phyloP scores from a whole-genome alignment of 306 rosid genomes.

The Lotus japonicus region DNA sequence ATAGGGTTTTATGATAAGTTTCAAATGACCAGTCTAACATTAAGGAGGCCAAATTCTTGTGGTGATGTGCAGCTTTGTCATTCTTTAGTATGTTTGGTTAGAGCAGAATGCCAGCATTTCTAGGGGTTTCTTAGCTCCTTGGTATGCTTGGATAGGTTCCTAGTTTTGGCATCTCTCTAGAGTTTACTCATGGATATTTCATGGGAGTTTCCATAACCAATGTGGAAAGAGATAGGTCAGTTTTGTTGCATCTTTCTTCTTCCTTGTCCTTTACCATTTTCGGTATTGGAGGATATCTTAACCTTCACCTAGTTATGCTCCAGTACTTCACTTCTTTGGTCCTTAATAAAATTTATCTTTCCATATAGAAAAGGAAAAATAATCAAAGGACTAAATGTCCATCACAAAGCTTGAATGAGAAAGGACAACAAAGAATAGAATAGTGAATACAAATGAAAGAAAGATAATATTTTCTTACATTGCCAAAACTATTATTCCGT shows the following conservation, averaged over 20 bases:
- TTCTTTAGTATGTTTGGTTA: background rate
- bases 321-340: background rate
- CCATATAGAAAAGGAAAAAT: background rate
- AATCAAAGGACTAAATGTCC: constrained; percentile 5
- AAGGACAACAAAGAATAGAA: background rate
- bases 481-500: constrained; percentile 30
- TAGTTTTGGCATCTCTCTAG: background rate
- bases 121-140: background rate
- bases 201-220: background rate
- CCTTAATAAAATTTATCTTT: background rate
- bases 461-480: constrained; percentile 45
- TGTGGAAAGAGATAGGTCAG: background rate
- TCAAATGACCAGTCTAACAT: background rate
- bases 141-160: constrained; percentile 1
- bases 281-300: background rate
- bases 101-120: background rate
- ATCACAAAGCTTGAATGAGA: background rate
- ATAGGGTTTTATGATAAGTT: background rate
- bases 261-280: background rate
- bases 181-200: background rate
- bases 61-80: background rate
- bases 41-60: background rate
- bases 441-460: background rate
- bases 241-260: background rate
- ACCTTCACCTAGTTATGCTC: background rate